These are phyloP conservation scores for Auxenochlorella pyrenoidosa DNA, from an alignment of 139 green algal species.

Conservation along the genomic window DNA sequence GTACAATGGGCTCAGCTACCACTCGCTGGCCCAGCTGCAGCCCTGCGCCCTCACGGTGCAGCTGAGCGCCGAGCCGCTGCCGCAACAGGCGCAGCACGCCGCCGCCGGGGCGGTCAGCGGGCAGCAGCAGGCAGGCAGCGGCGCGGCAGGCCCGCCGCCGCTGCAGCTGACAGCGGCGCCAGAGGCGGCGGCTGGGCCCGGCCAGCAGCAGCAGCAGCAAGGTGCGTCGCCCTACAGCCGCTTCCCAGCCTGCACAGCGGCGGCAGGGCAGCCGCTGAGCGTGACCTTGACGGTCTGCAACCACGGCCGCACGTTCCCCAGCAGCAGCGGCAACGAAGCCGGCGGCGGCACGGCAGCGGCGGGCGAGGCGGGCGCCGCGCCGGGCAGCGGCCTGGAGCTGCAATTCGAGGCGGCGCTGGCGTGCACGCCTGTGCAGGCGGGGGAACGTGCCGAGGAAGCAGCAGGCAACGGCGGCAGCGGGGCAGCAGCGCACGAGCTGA, in stretches of 20 bases:
- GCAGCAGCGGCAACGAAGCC: neutral
- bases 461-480: too few species aligned
- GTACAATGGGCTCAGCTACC: conserved; percentile 17
- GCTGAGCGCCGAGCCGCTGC: neutral
- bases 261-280: conserved; percentile 29
- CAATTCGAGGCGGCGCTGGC: neutral
- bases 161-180: neutral
- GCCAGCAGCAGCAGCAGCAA: conserved; percentile 6
- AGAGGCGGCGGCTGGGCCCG: neutral
- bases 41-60: conserved; percentile 22
- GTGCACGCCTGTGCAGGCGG: conserved; percentile 6
- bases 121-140: neutral
- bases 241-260: neutral
- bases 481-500: neutral
- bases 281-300: conserved; percentile 20
- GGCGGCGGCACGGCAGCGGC: neutral
- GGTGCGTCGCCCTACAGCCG: neutral
- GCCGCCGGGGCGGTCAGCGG: neutral
- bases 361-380: neutral
- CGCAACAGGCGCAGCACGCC: neutral
- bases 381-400: conserved; percentile 3
- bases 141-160: neutral
- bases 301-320: neutral
- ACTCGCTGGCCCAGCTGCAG: conserved; percentile 30
- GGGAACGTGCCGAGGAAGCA: conserved; percentile 1